phyloP scores from a whole-genome alignment of 768 basidiomycete species.

The Leccinum sublutescens region DNA sequence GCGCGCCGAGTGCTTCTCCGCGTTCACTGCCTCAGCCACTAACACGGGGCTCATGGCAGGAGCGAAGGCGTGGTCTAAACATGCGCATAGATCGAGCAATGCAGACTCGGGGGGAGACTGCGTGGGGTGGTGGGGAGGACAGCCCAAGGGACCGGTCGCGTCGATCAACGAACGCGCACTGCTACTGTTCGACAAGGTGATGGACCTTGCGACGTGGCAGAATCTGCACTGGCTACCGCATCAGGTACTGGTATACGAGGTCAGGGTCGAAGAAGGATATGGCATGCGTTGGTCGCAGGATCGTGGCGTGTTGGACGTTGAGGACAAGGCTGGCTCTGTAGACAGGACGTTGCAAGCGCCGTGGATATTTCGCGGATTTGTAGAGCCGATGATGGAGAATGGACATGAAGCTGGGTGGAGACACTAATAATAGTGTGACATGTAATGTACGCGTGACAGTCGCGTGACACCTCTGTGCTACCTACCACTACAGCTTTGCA shows the following conservation, averaged over 20 bases:
- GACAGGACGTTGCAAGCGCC: slow-evolving; percentile 18
- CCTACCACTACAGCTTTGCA: not conserved
- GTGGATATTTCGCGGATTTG: slow-evolving; percentile 63
- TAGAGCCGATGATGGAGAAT: slow-evolving; percentile 68
- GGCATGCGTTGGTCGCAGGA: slow-evolving; percentile 68
- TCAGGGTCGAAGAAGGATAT: slow-evolving; percentile 57
- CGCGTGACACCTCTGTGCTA: slow-evolving; percentile 20
- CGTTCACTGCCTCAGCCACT: slow-evolving; percentile 48
- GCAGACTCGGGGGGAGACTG: not conserved
- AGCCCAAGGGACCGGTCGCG: slow-evolving; percentile 50
- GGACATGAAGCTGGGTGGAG: slow-evolving; percentile 64
- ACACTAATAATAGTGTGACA: slow-evolving; percentile 38
- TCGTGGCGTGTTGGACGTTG: slow-evolving; percentile 18
- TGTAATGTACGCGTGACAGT: slow-evolving; percentile 26
- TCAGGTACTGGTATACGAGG: slow-evolving; percentile 59
- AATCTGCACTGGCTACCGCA: slow-evolving; percentile 70
- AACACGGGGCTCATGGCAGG: slow-evolving; percentile 54
- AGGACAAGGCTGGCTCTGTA: not conserved
- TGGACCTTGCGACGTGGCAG: slow-evolving; percentile 53
- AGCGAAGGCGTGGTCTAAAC: slow-evolving; percentile 66
- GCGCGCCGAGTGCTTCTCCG: slow-evolving; percentile 46
- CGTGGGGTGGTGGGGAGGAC: slow-evolving; percentile 57
- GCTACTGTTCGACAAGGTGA: slow-evolving; percentile 51
- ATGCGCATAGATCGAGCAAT: slow-evolving; percentile 51
- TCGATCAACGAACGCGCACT: slow-evolving; percentile 53